Evolutionary conservation across 345 rosid genomes (phyloP), one percentile per base, ranked within the genome.

Genomic region (Geranium rotundifolium): DNA sequence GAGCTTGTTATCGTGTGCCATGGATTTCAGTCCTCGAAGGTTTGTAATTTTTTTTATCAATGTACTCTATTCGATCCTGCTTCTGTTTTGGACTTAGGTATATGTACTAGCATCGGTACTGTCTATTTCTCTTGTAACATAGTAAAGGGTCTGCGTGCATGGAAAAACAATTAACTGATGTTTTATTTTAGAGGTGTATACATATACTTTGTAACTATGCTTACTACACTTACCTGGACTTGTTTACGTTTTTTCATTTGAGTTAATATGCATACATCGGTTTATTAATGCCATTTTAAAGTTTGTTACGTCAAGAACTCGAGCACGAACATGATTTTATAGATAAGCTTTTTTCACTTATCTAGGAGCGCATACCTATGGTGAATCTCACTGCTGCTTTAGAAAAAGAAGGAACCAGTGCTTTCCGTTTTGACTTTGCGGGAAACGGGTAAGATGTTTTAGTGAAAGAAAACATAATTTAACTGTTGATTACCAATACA

Each of bases 381-480:
- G 70, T 71, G 66, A 84, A 66, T 56, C 79, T 92, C 61, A 85
- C 93, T 0, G 62, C 67, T 67, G 75, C 80, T 20, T 34, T 92
- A 59, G 85, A 79, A 73, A 69, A 69, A 63, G 76, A 73, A 4
- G 88, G 81, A 78, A 85, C 74, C 62, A 79, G 75, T 54, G 82
- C 87, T 39, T 92, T 80, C 65, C 90, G 96, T 58, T 89, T 87
- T 66, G 97, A 89, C 68, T 92, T 92, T 73, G 81, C 96, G 37
- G 98, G 98, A 62, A 91, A 91, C 57, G 98, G 98, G 95, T 86
- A 67, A 70, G 65, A 46, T 54, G 17, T 60, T 72, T 64, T 30
- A 54, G 49, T 3, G 20, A 10, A 15, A 18, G 58, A 20, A 17
- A 50, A 62, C 29, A 7, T 4, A 16, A 34, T 8, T 58, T 30